Percentiles rank a stretch among this genome's conserved stretches.
Evolutionary conservation across 371 early-diverging fungal species (phyloP).

Genomic region (Smittium mucronatum): DNA sequence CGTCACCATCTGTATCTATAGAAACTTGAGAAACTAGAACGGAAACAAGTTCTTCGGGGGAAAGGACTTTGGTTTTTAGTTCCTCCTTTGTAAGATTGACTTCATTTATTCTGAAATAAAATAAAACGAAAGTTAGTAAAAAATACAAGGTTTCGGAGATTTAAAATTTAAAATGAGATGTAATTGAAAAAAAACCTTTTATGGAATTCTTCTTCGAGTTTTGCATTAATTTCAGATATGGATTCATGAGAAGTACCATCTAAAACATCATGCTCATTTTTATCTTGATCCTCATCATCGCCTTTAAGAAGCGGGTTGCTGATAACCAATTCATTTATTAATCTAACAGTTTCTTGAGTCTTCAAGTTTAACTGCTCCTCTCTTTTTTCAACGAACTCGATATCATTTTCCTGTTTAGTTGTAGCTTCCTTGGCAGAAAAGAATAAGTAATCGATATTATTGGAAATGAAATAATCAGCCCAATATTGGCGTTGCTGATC

Average conservation of each 20-base stretch:
- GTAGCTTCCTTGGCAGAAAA: conserved; percentile 74
- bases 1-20: conserved; percentile 28
- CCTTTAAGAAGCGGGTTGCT: neutral
- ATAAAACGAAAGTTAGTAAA: conserved; percentile 8
- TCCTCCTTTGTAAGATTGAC: conserved; percentile 7
- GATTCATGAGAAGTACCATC: neutral
- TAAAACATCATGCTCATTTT: neutral
- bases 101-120: conserved; percentile 10
- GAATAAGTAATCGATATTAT: conserved; percentile 73
- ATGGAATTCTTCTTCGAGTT: conserved; percentile 30
- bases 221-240: conserved; percentile 7
- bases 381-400: conserved; percentile 20
- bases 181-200: conserved; percentile 5
- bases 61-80: conserved; percentile 39
- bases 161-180: neutral
- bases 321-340: neutral
- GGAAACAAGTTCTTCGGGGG: conserved; percentile 45
- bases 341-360: conserved; percentile 14
- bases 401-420: conserved; percentile 32
- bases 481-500: conserved; percentile 58
- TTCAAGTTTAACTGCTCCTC: conserved; percentile 17
- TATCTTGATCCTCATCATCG: neutral
- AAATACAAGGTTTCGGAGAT: neutral
- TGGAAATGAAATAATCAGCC: conserved; percentile 77
- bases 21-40: conserved; percentile 40